phyloP scores from a whole-genome alignment of 108 stramenopile genomes.

The Parmales sp. region DNA sequence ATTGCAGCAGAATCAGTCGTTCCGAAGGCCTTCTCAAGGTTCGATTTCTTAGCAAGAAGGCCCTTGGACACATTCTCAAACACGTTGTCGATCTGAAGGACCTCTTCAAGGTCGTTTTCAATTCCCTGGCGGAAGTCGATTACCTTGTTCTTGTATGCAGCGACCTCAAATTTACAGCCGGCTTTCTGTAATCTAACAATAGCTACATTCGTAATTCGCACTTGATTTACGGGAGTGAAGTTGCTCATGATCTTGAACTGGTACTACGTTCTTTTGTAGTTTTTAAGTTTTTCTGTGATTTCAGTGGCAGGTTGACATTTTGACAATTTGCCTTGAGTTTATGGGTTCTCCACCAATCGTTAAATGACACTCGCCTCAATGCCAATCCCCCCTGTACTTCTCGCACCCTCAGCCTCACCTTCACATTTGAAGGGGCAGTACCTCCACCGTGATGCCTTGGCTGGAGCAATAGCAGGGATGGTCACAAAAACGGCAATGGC shows the following conservation, averaged over 20 bases:
- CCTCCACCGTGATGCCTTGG: slow-evolving; percentile 47
- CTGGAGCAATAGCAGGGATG: slow-evolving; percentile 67
- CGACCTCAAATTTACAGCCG: slow-evolving; percentile 96
- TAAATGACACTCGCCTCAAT: too few species aligned
- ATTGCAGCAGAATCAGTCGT: slow-evolving; percentile 63
- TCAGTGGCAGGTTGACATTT: too few species aligned
- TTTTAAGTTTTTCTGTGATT: too few species aligned
- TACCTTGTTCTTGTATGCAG: slow-evolving; percentile 95
- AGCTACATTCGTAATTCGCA: slow-evolving; percentile 95
- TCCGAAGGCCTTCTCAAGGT: slow-evolving; percentile 75
- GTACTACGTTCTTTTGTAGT: too few species aligned
- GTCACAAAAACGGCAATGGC: slow-evolving; percentile 79
- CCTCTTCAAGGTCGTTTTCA: slow-evolving; percentile 93
- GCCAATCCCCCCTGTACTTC: too few species aligned
- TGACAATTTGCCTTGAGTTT: too few species aligned
- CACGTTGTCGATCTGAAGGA: slow-evolving; percentile 88
- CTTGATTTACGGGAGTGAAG: slow-evolving; percentile 69
- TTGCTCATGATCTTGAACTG: too few species aligned
- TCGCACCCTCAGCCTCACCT: too few species aligned
- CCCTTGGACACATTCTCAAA: slow-evolving; percentile 96
- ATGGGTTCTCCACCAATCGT: too few species aligned
- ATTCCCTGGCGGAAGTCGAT: slow-evolving; percentile 90
- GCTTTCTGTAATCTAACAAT: slow-evolving; percentile 73
- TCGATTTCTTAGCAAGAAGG: slow-evolving; percentile 73
- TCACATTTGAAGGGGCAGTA: slow-evolving; percentile 8